Evolutionary conservation across 2,329 filamentous ascomycete species (phyloP).

Genomic region (Venturia asperata): DNA sequence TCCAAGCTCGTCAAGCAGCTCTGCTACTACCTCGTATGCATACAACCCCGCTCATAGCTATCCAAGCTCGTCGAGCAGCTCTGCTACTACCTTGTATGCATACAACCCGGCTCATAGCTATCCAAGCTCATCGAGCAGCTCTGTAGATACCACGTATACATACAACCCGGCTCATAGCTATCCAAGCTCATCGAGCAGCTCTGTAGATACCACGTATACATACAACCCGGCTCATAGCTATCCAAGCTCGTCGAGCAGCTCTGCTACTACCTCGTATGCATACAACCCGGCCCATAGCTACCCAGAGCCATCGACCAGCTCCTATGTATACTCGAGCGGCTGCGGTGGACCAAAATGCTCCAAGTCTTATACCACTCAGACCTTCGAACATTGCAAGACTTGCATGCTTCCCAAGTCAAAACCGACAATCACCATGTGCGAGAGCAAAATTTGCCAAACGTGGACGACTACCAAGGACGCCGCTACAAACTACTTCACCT

Average conservation of each 20-base stretch:
- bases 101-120: not conserved
- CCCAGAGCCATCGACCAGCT: not conserved
- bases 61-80: not conserved
- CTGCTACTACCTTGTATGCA: not conserved
- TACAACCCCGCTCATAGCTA: not conserved
- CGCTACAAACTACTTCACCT: not conserved
- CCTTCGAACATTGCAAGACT: not conserved
- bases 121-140: not conserved
- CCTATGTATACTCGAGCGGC: not conserved
- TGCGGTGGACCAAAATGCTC: not conserved
- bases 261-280: not conserved
- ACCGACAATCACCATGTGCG: not conserved
- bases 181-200: not conserved
- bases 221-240: not conserved
- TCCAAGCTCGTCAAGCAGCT: not conserved
- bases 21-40: not conserved
- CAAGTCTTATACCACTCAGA: not conserved
- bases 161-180: not conserved
- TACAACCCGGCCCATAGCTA: not conserved
- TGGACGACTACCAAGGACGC: not conserved
- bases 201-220: not conserved
- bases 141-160: no score
- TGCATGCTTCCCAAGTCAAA: not conserved
- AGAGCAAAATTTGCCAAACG: not conserved
- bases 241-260: not conserved